These are phyloP conservation scores for Ogataea nitratoaversa DNA, from an alignment of 805 yeast genomes.

Conservation along the genomic window DNA sequence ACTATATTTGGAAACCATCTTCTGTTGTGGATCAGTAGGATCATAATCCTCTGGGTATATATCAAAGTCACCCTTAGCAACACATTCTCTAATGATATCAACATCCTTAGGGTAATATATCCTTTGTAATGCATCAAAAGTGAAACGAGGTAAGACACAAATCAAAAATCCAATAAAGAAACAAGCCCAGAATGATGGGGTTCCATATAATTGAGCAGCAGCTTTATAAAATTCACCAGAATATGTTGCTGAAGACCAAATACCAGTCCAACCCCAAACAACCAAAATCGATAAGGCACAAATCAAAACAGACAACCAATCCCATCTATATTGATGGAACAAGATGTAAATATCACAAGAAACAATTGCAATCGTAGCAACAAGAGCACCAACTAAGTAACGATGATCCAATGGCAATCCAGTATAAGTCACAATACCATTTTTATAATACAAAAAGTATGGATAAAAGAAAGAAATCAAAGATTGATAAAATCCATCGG, in stretches of 20 bases:
- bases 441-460: constrained; percentile 45
- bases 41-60: constrained; percentile 66
- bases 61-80: constrained; percentile 59
- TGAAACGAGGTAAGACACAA: constrained; percentile 66
- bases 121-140: constrained; percentile 51
- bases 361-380: constrained; percentile 61
- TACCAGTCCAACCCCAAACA: constrained; percentile 73
- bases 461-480: constrained; percentile 72
- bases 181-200: constrained; percentile 64
- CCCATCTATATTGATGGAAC: constrained; percentile 76
- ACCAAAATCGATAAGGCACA: constrained; percentile 54
- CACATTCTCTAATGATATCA: constrained; percentile 72
- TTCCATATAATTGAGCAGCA: constrained; percentile 60
- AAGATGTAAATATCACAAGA: constrained; percentile 64
- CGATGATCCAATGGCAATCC: constrained; percentile 64
- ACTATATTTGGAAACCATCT: constrained; percentile 45
- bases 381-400: constrained; percentile 65
- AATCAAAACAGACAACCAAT: constrained; percentile 61
- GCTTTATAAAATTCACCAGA: constrained; percentile 64
- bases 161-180: constrained; percentile 56
- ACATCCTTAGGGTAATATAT: constrained; percentile 59
- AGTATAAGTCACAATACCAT: constrained; percentile 37
- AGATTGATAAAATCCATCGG: constrained; percentile 75
- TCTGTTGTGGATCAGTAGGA: constrained; percentile 74
- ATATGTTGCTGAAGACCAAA: constrained; percentile 56